Evolutionary conservation across 768 basidiomycete species (phyloP).

Genomic region (Boletus coccyginus): DNA sequence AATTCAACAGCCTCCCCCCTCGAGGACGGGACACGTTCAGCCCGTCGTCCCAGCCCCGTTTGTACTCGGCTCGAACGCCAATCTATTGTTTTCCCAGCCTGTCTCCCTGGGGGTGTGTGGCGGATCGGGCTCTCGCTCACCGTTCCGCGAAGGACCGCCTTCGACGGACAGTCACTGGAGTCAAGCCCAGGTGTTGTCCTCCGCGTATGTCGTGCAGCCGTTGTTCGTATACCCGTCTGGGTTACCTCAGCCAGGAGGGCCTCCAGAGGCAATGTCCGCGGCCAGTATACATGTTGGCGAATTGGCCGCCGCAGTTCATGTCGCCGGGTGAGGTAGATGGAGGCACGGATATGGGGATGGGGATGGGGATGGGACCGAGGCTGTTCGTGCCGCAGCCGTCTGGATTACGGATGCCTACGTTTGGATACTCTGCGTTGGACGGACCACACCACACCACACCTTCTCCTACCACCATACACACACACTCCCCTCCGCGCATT

Average conservation of each 20-base stretch:
- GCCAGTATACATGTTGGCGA: conserved; percentile 29
- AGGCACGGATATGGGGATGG: neutral
- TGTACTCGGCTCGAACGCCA: conserved; percentile 29
- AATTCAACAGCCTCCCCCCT: no score
- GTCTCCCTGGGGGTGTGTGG: conserved; percentile 7
- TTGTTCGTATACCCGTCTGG: no score
- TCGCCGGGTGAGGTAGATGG: conserved; percentile 15
- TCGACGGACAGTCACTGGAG: no score
- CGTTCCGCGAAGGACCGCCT: conserved; percentile 32
- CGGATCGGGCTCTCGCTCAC: conserved; percentile 25
- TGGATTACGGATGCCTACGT: conserved; percentile 24
- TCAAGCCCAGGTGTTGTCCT: no score
- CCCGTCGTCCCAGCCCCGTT: no score
- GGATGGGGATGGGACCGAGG: conserved; percentile 11
- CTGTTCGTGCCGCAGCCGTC: conserved; percentile 26
- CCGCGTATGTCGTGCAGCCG: no score
- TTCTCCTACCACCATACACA: neutral
- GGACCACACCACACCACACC: no score
- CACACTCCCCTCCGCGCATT: no score
- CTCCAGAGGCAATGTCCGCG: conserved; percentile 20
- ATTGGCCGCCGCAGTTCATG: conserved; percentile 25
- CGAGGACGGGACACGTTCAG: no score
- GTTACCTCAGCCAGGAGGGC: conserved; percentile 28
- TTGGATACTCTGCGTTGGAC: conserved; percentile 7
- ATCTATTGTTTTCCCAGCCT: conserved; percentile 27